Base-by-base conservation (phyloP, 129 eudicot species). In the Pulicaria dysenterica region DNA sequence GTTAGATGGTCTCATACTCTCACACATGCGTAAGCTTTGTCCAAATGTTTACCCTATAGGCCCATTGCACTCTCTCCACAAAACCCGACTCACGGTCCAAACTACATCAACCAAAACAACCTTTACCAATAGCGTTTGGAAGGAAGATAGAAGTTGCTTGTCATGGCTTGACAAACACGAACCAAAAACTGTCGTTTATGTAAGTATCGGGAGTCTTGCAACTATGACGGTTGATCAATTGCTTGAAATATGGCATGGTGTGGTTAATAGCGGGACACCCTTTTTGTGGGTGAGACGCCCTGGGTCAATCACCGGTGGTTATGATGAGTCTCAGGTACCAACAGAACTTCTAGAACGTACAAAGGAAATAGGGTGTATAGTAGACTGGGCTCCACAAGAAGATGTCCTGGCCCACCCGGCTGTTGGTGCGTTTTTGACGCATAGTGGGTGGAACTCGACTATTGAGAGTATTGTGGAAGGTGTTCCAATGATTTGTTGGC, bases 401-500 rank as follows among this genome's bases (percentile, higher is more conserved):
- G 87, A 75, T 19, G 95, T 88, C 8, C 47, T 88, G 4, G 91
- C 85, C 17, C 95, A 83, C 69, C 64, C n/a, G 8, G 85, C 91
- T 0, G 54, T 88, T 34, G 87, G 95, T 8, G 86, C 76, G 15
- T 88, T 88, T 72, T 56, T 88, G 13, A 85, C 91, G 1, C 96
- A 86, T 37, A 81, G 84, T 46, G 96, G 91, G 6, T 89, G 91
- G 91, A 89, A 89, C 81, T 83, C 89, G 14, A 88, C 91, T 3
- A 31, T 85, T 0, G 95, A 88, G 80, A 85, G 95, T 68, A 64
- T 88, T 38, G 74, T 4, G 2, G 81, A 73, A 10, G 88, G 95
- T 10, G 81, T 88, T 65, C 95, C 90, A 3, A 88, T 88, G 95
- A 57, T 83, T n/a, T 85, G 90, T 56, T 83, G 90, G 95, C 90